A percentile compares a stretch with the other conserved stretches of the same genome.
Conservation (phyloP, 2,329 filamentous ascomycete genomes). For the Paraconiothyrium brasiliense region DNA sequence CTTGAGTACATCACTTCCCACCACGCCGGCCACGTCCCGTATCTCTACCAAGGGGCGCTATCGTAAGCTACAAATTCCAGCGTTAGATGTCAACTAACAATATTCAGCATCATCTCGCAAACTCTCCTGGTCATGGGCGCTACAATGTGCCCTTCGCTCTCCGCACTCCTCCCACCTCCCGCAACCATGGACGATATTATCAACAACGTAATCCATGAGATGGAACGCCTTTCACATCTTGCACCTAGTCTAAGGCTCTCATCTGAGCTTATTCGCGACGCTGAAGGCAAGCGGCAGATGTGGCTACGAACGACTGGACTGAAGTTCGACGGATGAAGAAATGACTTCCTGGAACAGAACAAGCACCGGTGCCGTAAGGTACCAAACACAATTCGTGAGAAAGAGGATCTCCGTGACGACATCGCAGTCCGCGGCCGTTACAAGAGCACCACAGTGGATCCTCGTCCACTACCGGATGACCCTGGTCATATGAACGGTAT, state of each 20-base stretch:
- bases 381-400: neutral
- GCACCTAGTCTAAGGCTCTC: slow-evolving; percentile 79
- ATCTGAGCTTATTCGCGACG: slow-evolving; percentile 83
- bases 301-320: slow-evolving; percentile 58
- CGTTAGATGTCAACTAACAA: slow-evolving; percentile 22
- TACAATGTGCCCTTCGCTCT: slow-evolving; percentile 79
- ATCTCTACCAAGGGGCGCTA: slow-evolving; percentile 84
- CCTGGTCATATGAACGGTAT: slow-evolving; percentile 3
- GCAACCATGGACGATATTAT: slow-evolving; percentile 76
- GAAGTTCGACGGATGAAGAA: slow-evolving; percentile 47
- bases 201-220: slow-evolving; percentile 77
- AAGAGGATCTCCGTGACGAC: neutral
- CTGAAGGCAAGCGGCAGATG: slow-evolving; percentile 73
- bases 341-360: neutral
- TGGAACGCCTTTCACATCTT: slow-evolving; percentile 76
- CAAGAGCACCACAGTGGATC: slow-evolving; percentile 6
- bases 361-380: neutral
- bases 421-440: neutral
- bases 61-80: slow-evolving; percentile 43
- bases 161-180: slow-evolving; percentile 67
- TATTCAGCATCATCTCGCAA: slow-evolving; percentile 78
- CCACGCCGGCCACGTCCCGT: slow-evolving; percentile 84
- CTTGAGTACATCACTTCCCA: slow-evolving; percentile 81
- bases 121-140: slow-evolving; percentile 85
- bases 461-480: neutral